phyloP scores from a whole-genome alignment of 2,329 filamentous ascomycete genomes.

The Sclerotinia borealis region DNA sequence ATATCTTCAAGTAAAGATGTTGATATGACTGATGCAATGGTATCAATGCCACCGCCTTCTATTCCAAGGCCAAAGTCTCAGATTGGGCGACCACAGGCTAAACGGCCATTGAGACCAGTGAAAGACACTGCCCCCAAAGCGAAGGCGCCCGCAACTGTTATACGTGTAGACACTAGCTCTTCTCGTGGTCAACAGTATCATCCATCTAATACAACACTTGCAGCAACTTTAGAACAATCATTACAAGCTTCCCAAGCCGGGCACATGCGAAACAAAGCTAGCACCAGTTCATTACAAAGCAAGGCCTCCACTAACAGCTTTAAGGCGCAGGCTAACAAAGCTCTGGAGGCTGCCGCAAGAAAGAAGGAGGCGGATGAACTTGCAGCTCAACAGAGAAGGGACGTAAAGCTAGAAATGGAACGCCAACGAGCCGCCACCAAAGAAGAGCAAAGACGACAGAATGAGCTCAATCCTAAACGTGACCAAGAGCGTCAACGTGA shows the following conservation, averaged over 20 bases:
- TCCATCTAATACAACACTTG: slow-evolving; percentile 50
- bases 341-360: slow-evolving; percentile 67
- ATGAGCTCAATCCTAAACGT: slow-evolving; percentile 53
- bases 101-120: slow-evolving; percentile 55
- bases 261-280: slow-evolving; percentile 55
- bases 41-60: slow-evolving; percentile 54
- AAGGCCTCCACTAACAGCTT: slow-evolving; percentile 48
- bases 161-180: slow-evolving; percentile 62
- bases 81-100: slow-evolving; percentile 44
- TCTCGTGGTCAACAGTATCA: slow-evolving; percentile 58
- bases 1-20: slow-evolving; percentile 38
- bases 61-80: slow-evolving; percentile 47
- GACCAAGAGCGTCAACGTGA: slow-evolving; percentile 48
- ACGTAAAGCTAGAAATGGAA: slow-evolving; percentile 76
- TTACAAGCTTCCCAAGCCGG: slow-evolving; percentile 39
- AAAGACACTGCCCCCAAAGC: slow-evolving; percentile 53
- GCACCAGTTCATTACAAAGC: slow-evolving; percentile 37
- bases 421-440: slow-evolving; percentile 63
- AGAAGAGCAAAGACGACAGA: slow-evolving; percentile 57
- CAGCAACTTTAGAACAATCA: slow-evolving; percentile 54
- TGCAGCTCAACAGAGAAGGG: slow-evolving; percentile 70
- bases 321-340: slow-evolving; percentile 63
- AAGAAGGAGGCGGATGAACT: slow-evolving; percentile 83
- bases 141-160: slow-evolving; percentile 63
- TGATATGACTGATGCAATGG: slow-evolving; percentile 51